Conservation (phyloP, 306 rosid species). For the Fragaria vesca region DNA sequence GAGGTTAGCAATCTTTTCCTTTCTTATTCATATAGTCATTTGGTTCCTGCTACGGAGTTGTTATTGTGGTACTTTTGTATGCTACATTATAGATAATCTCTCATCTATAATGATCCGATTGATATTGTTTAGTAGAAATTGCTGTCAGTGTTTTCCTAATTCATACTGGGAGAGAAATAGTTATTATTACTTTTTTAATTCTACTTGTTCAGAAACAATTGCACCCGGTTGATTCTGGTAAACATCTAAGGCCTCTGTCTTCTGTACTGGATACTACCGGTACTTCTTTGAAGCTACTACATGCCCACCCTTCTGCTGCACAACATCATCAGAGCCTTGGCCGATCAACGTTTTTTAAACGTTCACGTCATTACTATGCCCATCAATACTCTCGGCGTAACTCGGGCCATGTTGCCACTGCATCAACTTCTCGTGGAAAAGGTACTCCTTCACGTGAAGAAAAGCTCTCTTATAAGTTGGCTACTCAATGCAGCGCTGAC, state of each 20-base stretch:
- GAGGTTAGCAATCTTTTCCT: constrained; percentile 58
- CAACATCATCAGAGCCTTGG: constrained; percentile 68
- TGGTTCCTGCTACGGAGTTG: neutral
- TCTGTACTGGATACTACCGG: constrained; percentile 50
- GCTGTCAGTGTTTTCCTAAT: constrained; percentile 6
- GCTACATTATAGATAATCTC: neutral
- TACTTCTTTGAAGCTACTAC: constrained; percentile 49
- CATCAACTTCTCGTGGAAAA: constrained; percentile 70
- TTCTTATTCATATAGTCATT: constrained; percentile 4
- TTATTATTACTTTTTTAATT: constrained; percentile 6
- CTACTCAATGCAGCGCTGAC: constrained; percentile 50
- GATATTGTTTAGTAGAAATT: neutral
- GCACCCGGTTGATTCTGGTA: constrained; percentile 47
- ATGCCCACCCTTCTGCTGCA: constrained; percentile 38
- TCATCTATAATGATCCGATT: neutral
- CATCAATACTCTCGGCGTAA: constrained; percentile 87
- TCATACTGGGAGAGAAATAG: constrained; percentile 18
- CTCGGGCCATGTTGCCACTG: constrained; percentile 50
- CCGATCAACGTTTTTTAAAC: constrained; percentile 69
- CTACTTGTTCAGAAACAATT: constrained; percentile 41
- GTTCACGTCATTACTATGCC: constrained; percentile 76
- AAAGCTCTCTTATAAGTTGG: constrained; percentile 56
- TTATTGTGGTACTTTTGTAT: neutral
- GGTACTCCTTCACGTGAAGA: constrained; percentile 48
- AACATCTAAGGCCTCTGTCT: constrained; percentile 30